Evolutionary conservation across 345 rosid genomes (phyloP), one percentile per base, ranked within the genome.

Genomic region (Gossypium mustelinum): DNA sequence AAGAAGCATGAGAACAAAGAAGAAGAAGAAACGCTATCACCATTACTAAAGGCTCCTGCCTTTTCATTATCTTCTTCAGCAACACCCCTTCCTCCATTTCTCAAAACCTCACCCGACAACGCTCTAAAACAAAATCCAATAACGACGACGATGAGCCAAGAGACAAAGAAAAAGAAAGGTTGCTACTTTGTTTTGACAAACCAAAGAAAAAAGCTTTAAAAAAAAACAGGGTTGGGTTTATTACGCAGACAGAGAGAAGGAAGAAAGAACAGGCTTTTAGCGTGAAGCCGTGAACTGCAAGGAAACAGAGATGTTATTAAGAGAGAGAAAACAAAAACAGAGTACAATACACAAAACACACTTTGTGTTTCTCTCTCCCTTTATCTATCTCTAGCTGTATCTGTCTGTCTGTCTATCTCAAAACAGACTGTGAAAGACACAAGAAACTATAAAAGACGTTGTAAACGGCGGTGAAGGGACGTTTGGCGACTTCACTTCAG

Each of bases 381-480:
- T 34, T 50, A 12, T 48, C 44, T 25, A 2, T 4, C 25, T 27
- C 59, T 5, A 34, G 41, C 41, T 55, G 14, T 50, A 3, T 12
- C 16, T 50, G 25, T 14, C 50, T 10, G 45, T 6, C 27, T 50
- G 43, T 48, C 44, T 14, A 2, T 4, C 25, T 27, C 73, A 34
- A 6, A 66, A 71, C 63, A 63, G 76, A 70, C 76, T 18, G 68
- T 45, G 78, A 76, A 77, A 68, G 81, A 72, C 73, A 9, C 43
- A 22, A 73, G 44, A 16, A 45, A 68, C 13, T 24, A 72, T 34
- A 34, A 34, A 34, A 34, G 41, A 34, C 41, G 41, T 58, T 47
- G 18, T 66, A 82, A 87, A 90, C 95, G 95, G 91, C 92, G 89
- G 90, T 79, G 88, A 89, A 79, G 82, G 78, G 92, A 87, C 92